Conservation (phyloP, 2,329 filamentous ascomycete genomes). For the Nakataea oryzae region DNA sequence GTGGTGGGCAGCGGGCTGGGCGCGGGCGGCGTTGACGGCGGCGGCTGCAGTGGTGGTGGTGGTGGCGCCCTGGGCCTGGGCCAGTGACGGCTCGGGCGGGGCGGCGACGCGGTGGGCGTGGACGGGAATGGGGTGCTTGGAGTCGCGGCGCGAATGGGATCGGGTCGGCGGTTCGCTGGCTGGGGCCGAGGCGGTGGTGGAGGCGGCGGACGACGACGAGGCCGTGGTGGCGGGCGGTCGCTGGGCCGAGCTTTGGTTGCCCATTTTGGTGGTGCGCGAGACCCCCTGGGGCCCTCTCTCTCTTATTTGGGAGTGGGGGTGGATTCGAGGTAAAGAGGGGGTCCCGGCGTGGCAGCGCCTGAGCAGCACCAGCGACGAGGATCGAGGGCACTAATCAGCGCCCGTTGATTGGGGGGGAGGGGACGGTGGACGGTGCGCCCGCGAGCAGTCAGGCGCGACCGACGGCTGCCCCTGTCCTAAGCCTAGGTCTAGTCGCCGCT, state of each 20-base stretch:
- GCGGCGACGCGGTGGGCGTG: constrained; percentile 46
- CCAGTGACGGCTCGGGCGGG: constrained; percentile 51
- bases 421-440: background rate
- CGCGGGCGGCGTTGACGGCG: constrained; percentile 6
- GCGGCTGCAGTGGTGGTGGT: no score
- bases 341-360: background rate
- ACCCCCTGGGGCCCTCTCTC: constrained; percentile 1
- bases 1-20: constrained; percentile 15
- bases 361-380: background rate
- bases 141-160: constrained; percentile 25
- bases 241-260: constrained; percentile 31
- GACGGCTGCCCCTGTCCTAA: background rate
- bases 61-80: constrained; percentile 48
- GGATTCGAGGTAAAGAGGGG: background rate
- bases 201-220: constrained; percentile 11
- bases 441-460: constrained; percentile 1
- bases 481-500: constrained; percentile 2
- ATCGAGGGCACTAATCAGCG: background rate
- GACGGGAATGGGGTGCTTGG: constrained; percentile 43
- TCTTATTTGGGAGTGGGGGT: background rate
- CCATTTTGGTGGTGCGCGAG: constrained; percentile 22
- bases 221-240: constrained; percentile 23
- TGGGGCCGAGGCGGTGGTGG: constrained; percentile 16
- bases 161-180: constrained; percentile 12
- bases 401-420: constrained; percentile 1